A percentile compares a stretch with the other conserved stretches of the same genome.
These are phyloP conservation scores for Mycena maculata DNA, from an alignment of 768 basidiomycete species.

Conservation along the genomic window DNA sequence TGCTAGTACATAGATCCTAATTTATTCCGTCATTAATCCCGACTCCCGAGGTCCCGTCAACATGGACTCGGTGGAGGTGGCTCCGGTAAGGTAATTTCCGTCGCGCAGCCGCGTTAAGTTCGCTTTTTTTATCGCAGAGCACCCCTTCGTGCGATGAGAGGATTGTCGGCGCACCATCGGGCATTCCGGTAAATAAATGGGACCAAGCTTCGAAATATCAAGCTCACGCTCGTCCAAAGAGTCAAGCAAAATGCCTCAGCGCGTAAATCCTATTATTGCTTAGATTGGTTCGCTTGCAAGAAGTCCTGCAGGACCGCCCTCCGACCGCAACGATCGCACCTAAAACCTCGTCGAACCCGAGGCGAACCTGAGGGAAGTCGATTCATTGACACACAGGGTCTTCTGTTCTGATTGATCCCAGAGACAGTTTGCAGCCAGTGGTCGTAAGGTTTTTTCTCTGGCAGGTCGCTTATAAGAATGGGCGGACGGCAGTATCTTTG, in stretches of 20 bases:
- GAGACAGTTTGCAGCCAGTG: not conserved
- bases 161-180: too few relatives aligned
- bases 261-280: slow-evolving; percentile 4
- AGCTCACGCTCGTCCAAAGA: not conserved
- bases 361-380: not conserved
- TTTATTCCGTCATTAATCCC: slow-evolving; percentile 26
- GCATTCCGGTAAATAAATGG: too few relatives aligned
- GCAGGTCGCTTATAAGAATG: slow-evolving; percentile 6
- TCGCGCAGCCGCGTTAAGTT: not conserved
- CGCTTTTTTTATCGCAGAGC: not conserved
- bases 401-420: not conserved
- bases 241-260: slow-evolving; percentile 18
- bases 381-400: not conserved
- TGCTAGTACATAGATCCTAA: slow-evolving; percentile 26
- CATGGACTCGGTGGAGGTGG: not conserved
- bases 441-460: slow-evolving; percentile 13
- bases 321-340: slow-evolving; percentile 2
- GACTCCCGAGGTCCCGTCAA: slow-evolving; percentile 10
- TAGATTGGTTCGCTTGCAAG: not conserved
- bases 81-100: not conserved
- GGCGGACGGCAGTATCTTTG: not conserved
- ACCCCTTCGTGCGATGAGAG: not conserved
- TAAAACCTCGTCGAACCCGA: not conserved
- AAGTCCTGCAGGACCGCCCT: slow-evolving; percentile 6
- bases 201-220: too few relatives aligned